Evolutionary conservation across 1,139 yeast genomes (phyloP), one percentile per base, ranked within the genome.

Genomic region (Taiozyma sp.): DNA sequence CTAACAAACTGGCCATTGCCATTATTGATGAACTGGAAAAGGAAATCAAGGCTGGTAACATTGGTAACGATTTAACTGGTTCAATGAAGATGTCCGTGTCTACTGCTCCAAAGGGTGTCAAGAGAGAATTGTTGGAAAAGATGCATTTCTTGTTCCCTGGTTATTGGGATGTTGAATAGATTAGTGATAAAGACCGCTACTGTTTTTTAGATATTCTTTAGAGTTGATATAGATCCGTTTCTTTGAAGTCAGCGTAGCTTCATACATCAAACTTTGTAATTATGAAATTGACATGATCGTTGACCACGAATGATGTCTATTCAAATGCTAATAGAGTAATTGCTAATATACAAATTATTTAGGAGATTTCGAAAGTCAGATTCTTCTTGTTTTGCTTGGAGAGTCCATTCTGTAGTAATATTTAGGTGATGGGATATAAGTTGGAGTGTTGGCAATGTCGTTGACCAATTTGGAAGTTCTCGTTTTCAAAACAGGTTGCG

Each of bases 61-160:
- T 87, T 57, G 96, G 95, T 50, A 77, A 81, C 55, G 84, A 81
- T 55, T 77, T 89, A 60, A 70, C 73, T 50, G 96, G 96, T 21
- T 68, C 87, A 24, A 88, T 89, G 87, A 86, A 87, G 69, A 84
- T 71, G 67, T 74, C 96, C 8, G 90, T 91, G 45, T 80, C 90
- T 57, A 93, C 98, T 34, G 77, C 81, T 56, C 82, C 88, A n/a
- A 75, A 74, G 46, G 95, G 89, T 21, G 84, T 88, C 60, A 82
- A 86, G 64, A 78, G 80, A 60, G 88, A 84, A 55, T 73, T 89
- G 54, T 75, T 86, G 62, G 82, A 83, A 63, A 88, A 88, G 70
- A 81, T 93, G 80, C 89, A 86, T 68, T 93, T 70, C 68, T 74
- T 93, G 61, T 89, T 87, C 75, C 98, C 98, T n/a, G 95, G 91